Evolutionary conservation across 192 early-diverging fungal species (phyloP).

Genomic region (Podila epigama): DNA sequence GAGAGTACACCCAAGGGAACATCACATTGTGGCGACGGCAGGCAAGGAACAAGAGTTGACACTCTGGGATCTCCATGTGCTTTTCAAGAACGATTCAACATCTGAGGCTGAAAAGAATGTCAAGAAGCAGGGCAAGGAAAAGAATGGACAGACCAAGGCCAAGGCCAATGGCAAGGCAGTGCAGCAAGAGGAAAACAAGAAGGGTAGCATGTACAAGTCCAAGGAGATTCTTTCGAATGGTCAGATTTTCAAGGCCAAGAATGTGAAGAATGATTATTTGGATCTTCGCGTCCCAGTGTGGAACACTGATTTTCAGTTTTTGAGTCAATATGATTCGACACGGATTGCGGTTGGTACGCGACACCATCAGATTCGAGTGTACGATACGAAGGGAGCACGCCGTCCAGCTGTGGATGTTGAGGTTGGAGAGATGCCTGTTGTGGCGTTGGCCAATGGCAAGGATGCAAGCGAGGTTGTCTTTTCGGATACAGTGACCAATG

Average conservation of each 20-base stretch:
- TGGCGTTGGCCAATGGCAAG: slow-evolving; percentile 52
- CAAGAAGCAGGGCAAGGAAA: slow-evolving; percentile 17
- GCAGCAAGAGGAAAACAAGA: slow-evolving; percentile 24
- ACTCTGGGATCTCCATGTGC: slow-evolving; percentile 71
- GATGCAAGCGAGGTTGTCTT: slow-evolving; percentile 68
- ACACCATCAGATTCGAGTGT: slow-evolving; percentile 83
- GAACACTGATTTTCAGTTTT: slow-evolving; percentile 85
- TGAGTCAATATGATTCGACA: slow-evolving; percentile 60
- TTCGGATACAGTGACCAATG: slow-evolving; percentile 67
- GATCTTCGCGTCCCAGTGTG: slow-evolving; percentile 87
- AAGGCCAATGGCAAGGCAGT: too few relatives aligned
- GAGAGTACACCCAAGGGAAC: slow-evolving; percentile 68
- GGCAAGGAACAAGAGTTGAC: slow-evolving; percentile 88
- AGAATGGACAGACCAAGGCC: slow-evolving; percentile 12
- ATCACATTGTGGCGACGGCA: slow-evolving; percentile 79
- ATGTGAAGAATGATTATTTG: slow-evolving; percentile 82
- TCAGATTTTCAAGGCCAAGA: slow-evolving; percentile 85
- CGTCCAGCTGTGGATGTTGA: slow-evolving; percentile 74
- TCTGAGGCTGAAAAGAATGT: slow-evolving; percentile 22
- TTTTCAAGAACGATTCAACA: slow-evolving; percentile 3
- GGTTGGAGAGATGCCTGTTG: slow-evolving; percentile 76
- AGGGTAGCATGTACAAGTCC: slow-evolving; percentile 60
- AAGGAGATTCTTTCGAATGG: slow-evolving; percentile 82
- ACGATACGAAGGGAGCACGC: slow-evolving; percentile 73
- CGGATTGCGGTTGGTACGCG: slow-evolving; percentile 74